These are phyloP conservation scores for Chytriomyces confervae DNA, from an alignment of 192 early-diverging fungal species.

Conservation along the genomic window DNA sequence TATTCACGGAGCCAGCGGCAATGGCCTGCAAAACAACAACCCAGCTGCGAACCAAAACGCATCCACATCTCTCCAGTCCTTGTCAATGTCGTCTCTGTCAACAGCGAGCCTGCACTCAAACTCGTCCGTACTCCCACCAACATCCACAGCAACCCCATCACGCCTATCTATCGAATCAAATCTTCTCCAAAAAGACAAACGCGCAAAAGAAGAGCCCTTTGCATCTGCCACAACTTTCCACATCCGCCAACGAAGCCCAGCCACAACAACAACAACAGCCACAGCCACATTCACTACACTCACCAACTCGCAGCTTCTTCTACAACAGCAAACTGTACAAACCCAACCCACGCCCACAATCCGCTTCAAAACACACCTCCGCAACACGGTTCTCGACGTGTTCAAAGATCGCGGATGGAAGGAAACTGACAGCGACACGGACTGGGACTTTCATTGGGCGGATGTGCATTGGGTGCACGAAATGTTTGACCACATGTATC, in stretches of 20 bases:
- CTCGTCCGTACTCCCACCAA: neutral
- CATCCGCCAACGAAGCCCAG: constrained; percentile 9
- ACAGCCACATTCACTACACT: neutral
- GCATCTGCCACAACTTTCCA: constrained; percentile 3
- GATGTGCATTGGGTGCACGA: constrained; percentile 75
- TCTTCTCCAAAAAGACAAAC: no score
- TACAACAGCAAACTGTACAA: no score
- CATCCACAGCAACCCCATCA: neutral
- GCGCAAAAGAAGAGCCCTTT: neutral
- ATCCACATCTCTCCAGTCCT: neutral
- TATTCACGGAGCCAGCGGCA: neutral
- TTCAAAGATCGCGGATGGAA: constrained; percentile 68
- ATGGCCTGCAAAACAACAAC: neutral
- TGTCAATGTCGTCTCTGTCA: neutral
- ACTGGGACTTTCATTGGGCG: constrained; percentile 67
- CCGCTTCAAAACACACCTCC: constrained; percentile 58
- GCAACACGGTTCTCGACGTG: constrained; percentile 66
- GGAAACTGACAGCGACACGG: constrained; percentile 63
- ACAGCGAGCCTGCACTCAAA: neutral
- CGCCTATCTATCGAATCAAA: no score
- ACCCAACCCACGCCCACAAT: neutral
- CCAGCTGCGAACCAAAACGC: neutral
- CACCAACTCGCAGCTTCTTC: no score
- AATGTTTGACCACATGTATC: constrained; percentile 68
- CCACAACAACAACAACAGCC: constrained; percentile 1